Base-by-base conservation (phyloP, 768 basidiomycete genomes). In the Pisolithus orientalis region DNA sequence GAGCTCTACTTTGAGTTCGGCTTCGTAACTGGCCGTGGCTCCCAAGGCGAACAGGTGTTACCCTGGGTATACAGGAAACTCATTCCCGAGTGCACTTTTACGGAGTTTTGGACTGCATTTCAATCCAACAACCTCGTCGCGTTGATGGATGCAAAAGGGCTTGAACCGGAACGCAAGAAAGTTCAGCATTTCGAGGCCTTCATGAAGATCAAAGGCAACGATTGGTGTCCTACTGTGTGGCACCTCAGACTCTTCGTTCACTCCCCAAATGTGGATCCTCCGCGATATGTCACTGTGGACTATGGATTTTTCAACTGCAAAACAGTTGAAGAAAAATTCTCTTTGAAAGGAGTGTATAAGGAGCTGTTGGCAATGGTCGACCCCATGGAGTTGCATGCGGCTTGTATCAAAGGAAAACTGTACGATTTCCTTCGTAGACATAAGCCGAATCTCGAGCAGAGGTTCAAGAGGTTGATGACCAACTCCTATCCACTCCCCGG, bases 251-350 rank as follows among this genome's bases (percentile, higher is more conserved):
- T 65, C 44, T 65, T 62, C 47, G 53, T 65, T 40, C 46, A 61
- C n/a, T 11, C 48, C 10, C 47, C 59, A 31, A 39, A 40, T 11
- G 39, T 51, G 24, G 8, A 11, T 21, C 47, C 59, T 11, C 29
- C 27, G 4, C 60, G 54, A 7, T 57, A 62, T 4, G 49, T 64
- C 5, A 3, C 6, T 1, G 60, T 51, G 21, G 70, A 74, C 57
- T 74, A 73, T 31, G 72, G 73, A 9, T 74, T 71, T 53, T 48
- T 50, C 9, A 70, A 70, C 50, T 74, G 73, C 55, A 57, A 49
- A 34, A 57, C 53, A 14, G 54, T 52, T 14, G 58, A 50, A 21
- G 70, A 72, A 43, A 44, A 48, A 38, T 39, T 58, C 37, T 53
- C 58, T 28, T 57, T 74, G 39, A 66, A 63, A 32, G 60, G 57